Conservation (phyloP, 306 rosid species). For the Begonia loranthoides region DNA sequence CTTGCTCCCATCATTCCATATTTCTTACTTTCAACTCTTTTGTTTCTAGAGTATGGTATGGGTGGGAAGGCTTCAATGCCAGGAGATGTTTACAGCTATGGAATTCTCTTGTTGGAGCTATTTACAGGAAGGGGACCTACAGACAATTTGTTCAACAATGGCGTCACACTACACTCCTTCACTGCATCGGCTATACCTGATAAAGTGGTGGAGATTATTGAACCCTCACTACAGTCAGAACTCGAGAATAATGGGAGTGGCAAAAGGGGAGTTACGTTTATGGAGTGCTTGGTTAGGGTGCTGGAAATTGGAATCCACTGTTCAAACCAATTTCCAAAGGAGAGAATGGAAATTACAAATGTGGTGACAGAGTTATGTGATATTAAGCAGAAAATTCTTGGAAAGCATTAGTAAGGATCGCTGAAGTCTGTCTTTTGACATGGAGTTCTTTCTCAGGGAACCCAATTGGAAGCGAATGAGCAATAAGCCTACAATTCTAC, state of each 20-base stretch:
- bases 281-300: neutral
- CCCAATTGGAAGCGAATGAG: too few species aligned
- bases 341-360: neutral
- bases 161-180: constrained; percentile 11
- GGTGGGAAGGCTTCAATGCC: constrained; percentile 9
- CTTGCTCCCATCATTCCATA: neutral
- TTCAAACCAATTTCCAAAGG: neutral
- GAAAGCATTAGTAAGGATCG: neutral
- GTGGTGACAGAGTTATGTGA: neutral
- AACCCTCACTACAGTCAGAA: constrained; percentile 4
- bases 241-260: neutral
- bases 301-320: neutral
- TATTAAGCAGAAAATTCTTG: neutral
- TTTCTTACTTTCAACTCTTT: too few species aligned
- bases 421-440: too few species aligned
- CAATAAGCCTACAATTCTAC: too few species aligned
- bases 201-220: constrained; percentile 2
- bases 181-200: constrained; percentile 10
- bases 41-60: constrained; percentile 12
- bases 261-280: neutral
- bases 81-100: constrained; percentile 18
- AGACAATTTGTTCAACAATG: constrained; percentile 14
- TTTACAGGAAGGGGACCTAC: constrained; percentile 16
- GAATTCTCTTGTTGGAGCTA: constrained; percentile 14
- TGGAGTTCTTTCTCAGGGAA: too few species aligned